Evolutionary conservation across 768 basidiomycete species (phyloP).

Genomic region (Boletus subparvulus): DNA sequence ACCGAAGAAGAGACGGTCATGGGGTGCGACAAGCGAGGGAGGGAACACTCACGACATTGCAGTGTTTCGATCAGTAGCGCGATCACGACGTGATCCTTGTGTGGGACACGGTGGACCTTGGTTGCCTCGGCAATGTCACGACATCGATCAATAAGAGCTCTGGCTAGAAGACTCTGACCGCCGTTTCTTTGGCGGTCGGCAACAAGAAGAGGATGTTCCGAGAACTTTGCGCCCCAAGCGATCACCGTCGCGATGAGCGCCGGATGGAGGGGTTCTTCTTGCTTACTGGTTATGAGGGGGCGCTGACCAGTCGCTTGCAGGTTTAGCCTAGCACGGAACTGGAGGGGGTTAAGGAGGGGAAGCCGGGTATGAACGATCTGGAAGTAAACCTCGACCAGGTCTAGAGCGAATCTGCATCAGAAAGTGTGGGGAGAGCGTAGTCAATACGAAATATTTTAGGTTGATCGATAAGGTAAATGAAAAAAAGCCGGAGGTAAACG

Average conservation of each 20-base stretch:
- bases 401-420: constrained; percentile 73
- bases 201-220: constrained; percentile 82
- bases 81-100: constrained; percentile 79
- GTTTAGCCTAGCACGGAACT: constrained; percentile 73
- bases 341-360: constrained; percentile 80
- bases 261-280: constrained; percentile 56
- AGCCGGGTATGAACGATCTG: constrained; percentile 88
- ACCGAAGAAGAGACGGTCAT: constrained; percentile 9
- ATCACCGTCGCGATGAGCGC: constrained; percentile 83
- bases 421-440: constrained; percentile 11
- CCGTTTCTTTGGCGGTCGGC: constrained; percentile 71
- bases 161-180: constrained; percentile 76
- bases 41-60: constrained; percentile 75
- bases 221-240: constrained; percentile 92
- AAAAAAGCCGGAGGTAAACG: constrained; percentile 14
- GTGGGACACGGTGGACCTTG: constrained; percentile 81
- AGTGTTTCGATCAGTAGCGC: constrained; percentile 79
- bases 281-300: constrained; percentile 17
- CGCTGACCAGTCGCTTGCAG: constrained; percentile 34
- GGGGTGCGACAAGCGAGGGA: neutral
- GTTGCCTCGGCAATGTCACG: constrained; percentile 84
- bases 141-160: constrained; percentile 73
- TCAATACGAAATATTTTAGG: constrained; percentile 10
- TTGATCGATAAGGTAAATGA: constrained; percentile 30
- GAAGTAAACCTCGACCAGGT: constrained; percentile 94